Conservation (phyloP, 108 stramenopile species). For the Cyclostephanos invisitatus region DNA sequence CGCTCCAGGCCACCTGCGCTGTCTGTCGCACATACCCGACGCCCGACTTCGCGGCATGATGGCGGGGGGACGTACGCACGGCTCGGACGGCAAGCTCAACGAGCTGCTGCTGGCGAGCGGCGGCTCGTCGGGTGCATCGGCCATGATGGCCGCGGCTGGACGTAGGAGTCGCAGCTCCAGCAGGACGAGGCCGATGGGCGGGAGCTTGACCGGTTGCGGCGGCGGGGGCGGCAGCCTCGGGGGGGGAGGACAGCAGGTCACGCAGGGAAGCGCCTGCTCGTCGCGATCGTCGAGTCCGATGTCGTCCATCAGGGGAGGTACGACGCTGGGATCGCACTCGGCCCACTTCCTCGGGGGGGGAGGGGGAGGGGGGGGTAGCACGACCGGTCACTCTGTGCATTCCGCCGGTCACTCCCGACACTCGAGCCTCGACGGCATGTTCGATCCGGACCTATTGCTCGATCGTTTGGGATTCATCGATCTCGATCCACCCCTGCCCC, state of each 20-base stretch:
- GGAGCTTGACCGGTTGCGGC: background rate
- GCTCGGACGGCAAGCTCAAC: constrained; percentile 11
- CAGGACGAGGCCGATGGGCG: background rate
- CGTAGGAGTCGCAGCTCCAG: constrained; percentile 15
- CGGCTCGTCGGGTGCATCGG: background rate
- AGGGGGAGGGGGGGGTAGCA: background rate
- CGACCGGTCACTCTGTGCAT: background rate
- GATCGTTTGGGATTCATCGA: constrained; percentile 46
- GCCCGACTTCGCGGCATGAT: constrained; percentile 21
- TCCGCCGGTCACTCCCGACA: constrained; percentile 1
- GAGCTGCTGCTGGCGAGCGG: background rate
- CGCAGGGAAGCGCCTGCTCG: background rate
- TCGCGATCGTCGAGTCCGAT: background rate
- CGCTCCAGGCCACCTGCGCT: constrained; percentile 44
- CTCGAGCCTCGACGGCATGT: constrained; percentile 28
- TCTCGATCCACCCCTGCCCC: constrained; percentile 48
- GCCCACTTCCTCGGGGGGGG: background rate
- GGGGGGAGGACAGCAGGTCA: background rate
- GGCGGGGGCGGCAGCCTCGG: background rate
- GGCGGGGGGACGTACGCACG: background rate
- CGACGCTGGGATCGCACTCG: background rate
- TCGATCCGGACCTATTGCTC: constrained; percentile 40
- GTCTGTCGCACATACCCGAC: constrained; percentile 8
- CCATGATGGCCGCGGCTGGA: background rate
- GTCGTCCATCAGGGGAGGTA: background rate